Percentiles rank a stretch among this genome's conserved stretches.
phyloP scores from a whole-genome alignment of 2,329 filamentous ascomycete genomes.

The Setomelanomma holmii region DNA sequence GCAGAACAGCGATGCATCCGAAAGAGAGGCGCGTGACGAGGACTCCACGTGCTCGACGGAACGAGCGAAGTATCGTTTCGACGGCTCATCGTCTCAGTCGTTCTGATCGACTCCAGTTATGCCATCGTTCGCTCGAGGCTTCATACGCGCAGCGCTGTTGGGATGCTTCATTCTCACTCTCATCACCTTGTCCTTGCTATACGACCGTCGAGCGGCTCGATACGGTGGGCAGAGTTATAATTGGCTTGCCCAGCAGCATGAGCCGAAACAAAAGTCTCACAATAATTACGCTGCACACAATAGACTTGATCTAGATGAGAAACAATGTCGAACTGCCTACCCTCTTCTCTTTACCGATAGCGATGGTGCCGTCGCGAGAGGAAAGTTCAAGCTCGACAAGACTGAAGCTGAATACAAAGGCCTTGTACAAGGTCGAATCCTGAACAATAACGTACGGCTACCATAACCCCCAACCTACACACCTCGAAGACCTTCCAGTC shows the following conservation, averaged over 20 bases:
- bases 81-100: no score
- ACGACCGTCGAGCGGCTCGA: background rate
- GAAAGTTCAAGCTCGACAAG: conserved; percentile 16
- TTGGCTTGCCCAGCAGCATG: background rate
- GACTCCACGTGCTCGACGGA: background rate
- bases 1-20: no score
- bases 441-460: conserved; percentile 15
- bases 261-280: background rate
- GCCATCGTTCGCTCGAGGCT: background rate
- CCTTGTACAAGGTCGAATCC: conserved; percentile 24
- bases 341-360: conserved; percentile 10
- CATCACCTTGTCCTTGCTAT: background rate
- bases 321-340: conserved; percentile 15
- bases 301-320: conserved; percentile 13
- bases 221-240: background rate
- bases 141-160: background rate
- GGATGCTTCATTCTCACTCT: background rate
- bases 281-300: background rate
- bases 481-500: no score
- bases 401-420: conserved; percentile 21
- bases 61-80: no score
- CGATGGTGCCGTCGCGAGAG: conserved; percentile 6
- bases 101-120: background rate
- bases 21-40: background rate
- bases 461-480: background rate